Base-by-base conservation (phyloP, 345 rosid genomes). In the Eutrema japonicum region DNA sequence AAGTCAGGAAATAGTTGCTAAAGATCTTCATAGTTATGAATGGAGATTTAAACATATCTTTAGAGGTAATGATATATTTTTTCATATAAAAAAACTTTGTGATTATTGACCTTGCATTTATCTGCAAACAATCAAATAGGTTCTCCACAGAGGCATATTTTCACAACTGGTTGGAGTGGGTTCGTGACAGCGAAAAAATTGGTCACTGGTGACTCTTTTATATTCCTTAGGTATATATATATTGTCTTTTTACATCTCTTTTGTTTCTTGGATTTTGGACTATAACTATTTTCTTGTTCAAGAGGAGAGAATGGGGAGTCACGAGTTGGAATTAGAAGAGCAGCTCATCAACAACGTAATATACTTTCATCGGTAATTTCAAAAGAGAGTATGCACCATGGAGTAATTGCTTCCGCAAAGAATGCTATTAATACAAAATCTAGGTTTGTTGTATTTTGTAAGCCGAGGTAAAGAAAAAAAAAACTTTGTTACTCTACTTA, bases 231-330 rank as follows among this genome's bases (percentile, higher is more conserved):
- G 22, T 18, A 18, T 18, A 18, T 18, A 18, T 2, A 49, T 18
- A 10, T 40, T 40, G 0, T 4, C 2, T 0, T 9, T 3, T 18
- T 18, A 9, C 2, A 49, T 49, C 2, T 3, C 5, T 49, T 49
- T 49, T 49, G 26, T 8, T 22, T 49, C 2, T 18, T 7, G 8
- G 26, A 22, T 49, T 49, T 22, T 18, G 3, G 12, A 49, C 10
- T 16, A 16, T 49, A 8, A 49, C 3, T 49, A 8, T 49, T 8
- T 49, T 22, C 5, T 22, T 49, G 2, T 49, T 8, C 6, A 18
- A 49, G 64, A 16, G 64, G 64, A 16, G 64, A 58, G 46, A 58
- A 58, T 5, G 64, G 64, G 1, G 64, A 58, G 13, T 58, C 64
- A 10, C 45, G 30, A 9, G 32, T 58, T 38, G 64, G 46, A 18